A percentile compares a stretch with the other conserved stretches of the same genome.
phyloP scores from a whole-genome alignment of 164 flowering plant genomes.

The Sedum album region DNA sequence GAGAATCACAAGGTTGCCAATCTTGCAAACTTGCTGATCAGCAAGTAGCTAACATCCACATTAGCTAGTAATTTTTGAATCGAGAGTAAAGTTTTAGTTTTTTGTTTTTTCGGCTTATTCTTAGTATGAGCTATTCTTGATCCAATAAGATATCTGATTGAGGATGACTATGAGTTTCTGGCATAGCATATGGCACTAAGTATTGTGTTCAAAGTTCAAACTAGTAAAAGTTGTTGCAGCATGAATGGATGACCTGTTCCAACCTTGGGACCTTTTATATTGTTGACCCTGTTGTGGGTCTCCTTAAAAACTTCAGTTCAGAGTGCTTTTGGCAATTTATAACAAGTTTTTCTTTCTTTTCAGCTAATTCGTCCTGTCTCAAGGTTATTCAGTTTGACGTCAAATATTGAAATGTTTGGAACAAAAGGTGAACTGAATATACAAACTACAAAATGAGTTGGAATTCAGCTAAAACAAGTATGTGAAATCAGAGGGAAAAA shows the following conservation, averaged over 20 bases:
- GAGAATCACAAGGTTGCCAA: no score
- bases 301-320: no score
- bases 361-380: neutral
- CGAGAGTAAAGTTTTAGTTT: neutral
- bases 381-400: neutral
- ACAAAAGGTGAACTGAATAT: neutral
- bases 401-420: neutral
- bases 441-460: neutral
- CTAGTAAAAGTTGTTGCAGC: neutral
- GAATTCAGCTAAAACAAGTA: neutral
- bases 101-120: neutral
- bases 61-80: neutral
- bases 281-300: neutral
- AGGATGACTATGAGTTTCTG: no score
- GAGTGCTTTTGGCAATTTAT: neutral
- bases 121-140: neutral
- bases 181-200: neutral
- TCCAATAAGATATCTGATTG: neutral
- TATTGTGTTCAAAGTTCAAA: neutral
- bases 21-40: slow-evolving; percentile 1
- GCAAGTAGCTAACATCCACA: neutral
- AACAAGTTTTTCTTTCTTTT: neutral
- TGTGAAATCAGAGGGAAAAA: neutral
- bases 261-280: neutral
- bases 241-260: neutral